Conservation (phyloP, 108 stramenopile species). For the Cyclotella cryptica region DNA sequence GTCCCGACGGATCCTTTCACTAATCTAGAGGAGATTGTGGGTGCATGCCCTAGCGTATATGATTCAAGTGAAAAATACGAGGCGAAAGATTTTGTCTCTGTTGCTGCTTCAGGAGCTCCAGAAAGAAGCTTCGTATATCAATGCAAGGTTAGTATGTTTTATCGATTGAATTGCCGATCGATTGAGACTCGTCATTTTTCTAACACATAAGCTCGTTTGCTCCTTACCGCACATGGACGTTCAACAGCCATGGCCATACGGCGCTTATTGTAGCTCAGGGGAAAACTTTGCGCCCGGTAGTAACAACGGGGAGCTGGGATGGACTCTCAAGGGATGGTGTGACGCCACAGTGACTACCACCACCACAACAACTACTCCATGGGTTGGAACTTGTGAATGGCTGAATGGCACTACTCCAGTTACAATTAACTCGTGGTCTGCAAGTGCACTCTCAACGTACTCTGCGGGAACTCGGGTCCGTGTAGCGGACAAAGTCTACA, state of each 20-base stretch:
- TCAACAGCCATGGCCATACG: not conserved
- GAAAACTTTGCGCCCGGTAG: not conserved
- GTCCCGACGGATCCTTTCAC: not conserved
- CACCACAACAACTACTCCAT: too few relatives aligned
- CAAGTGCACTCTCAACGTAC: not conserved
- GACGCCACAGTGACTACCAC: too few relatives aligned
- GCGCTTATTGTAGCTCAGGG: not conserved
- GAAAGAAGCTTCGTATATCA: not conserved
- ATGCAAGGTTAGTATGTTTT: not conserved
- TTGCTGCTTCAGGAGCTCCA: not conserved
- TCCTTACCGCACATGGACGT: too few relatives aligned
- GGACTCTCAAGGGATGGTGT: not conserved
- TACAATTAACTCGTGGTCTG: not conserved
- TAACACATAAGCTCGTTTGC: not conserved
- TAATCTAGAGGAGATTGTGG: not conserved
- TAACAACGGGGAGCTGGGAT: not conserved
- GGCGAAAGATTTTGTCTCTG: not conserved
- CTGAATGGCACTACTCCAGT: too few relatives aligned
- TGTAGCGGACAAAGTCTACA: not conserved
- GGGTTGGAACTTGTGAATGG: too few relatives aligned
- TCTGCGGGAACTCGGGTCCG: not conserved
- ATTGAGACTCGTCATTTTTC: not conserved
- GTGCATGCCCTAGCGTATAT: not conserved
- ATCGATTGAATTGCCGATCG: not conserved
- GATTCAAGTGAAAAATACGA: not conserved